Base-by-base conservation (phyloP, 805 yeast genomes). In the Saturnispora dispora region DNA sequence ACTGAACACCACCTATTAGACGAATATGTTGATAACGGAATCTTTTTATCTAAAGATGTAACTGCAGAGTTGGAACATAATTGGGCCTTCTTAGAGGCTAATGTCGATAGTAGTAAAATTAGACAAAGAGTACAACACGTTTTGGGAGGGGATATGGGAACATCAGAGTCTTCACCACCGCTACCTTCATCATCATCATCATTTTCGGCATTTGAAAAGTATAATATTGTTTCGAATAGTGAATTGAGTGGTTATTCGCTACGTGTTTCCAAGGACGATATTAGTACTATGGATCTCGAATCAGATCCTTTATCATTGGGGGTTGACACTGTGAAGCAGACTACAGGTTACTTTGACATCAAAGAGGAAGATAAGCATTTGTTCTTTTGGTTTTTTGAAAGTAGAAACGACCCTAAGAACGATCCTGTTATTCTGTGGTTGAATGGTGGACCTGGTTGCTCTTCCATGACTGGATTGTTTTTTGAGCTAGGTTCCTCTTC, bases 371-470 rank as follows among this genome's bases (percentile, higher is more conserved):
- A 88, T 64, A 88, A 88, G 70, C 96, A 88, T 70, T 82, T 88
- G 64, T 88, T 87, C 71, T 70, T 64, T 46, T 70, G 93, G 90
- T 83, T 83, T 63, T 89, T 88, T 61, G 96, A 88, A 69, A 83
- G 91, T 53, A 80, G 95, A 74, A 84, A 83, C 65, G 90, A 86
- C 67, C 96, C 96, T n/a, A 71, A 71, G 56, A 85, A 75, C 54
- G 96, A 88, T 67, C 96, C 96, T 1, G 74, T 88, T 40, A 77
- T 89, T 47, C 73, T 91, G 58, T 89, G 96, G 96, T 75, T 88
- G 63, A 88, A 88, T 64, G 96, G 96, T 59, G 96, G 96, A 17
- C 96, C 96, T 43, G 96, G 96, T 4, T 88, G 96, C 70, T 85
- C 95, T 15, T 86, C 95, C 10, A 69, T 87, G 69, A 86, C 95